These are phyloP conservation scores for Chytriomyces confervae DNA, from an alignment of 192 early-diverging fungal genomes.

Conservation along the genomic window DNA sequence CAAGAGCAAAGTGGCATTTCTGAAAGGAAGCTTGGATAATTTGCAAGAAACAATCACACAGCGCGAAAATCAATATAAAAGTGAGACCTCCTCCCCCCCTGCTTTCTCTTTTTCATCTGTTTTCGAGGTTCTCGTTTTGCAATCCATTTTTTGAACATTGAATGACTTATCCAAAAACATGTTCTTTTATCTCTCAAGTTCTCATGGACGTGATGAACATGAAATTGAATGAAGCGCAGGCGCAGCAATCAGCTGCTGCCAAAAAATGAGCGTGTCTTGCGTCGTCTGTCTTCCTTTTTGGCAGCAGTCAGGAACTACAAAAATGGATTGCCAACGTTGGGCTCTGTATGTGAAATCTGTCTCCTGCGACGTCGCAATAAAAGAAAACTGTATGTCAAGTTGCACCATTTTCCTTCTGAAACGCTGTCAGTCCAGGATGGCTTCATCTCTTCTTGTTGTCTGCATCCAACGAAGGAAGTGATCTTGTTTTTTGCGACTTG, in stretches of 20 bases:
- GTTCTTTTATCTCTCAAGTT: constrained; percentile 4
- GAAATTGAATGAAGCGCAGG: constrained; percentile 26
- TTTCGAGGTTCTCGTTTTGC: neutral
- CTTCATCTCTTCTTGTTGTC: no score
- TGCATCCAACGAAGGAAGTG: neutral
- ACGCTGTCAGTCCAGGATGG: neutral
- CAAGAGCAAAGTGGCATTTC: constrained; percentile 79
- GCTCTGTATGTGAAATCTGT: no score
- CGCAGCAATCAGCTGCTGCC: constrained; percentile 6
- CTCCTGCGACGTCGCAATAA: no score
- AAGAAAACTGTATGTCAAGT: no score
- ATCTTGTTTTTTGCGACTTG: neutral
- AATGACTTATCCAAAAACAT: neutral
- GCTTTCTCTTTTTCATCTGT: neutral
- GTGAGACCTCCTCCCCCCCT: constrained; percentile 16
- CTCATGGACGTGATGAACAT: constrained; percentile 36
- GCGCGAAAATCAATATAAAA: constrained; percentile 65
- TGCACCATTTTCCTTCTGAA: neutral
- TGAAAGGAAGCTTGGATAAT: constrained; percentile 80
- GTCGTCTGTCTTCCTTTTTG: no score
- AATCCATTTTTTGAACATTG: neutral
- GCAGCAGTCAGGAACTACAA: no score
- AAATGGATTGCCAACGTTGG: no score
- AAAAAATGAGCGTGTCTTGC: constrained; percentile 1
- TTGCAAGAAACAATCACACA: constrained; percentile 81